phyloP scores from a whole-genome alignment of 2,329 filamentous ascomycete species.

The Hawksworthiomyces lignivorus region DNA sequence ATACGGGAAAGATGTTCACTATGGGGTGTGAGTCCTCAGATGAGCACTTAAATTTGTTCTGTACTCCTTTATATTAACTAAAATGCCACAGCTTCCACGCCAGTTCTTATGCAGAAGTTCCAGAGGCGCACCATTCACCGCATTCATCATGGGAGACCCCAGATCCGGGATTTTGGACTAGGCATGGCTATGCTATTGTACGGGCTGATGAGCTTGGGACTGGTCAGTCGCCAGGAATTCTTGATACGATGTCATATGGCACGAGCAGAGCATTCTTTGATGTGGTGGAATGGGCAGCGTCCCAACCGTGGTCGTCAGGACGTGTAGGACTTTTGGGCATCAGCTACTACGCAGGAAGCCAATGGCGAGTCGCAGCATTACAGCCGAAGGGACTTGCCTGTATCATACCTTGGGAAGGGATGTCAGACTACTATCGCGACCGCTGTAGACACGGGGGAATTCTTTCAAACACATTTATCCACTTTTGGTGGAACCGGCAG shows the following conservation, averaged over 20 bases:
- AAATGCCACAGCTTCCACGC: conserved; percentile 29
- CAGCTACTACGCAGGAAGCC: conserved; percentile 37
- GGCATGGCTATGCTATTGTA: conserved; percentile 46
- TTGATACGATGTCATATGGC: conserved; percentile 41
- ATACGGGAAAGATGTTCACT: too few species aligned
- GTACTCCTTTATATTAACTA: too few species aligned
- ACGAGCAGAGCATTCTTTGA: conserved; percentile 42
- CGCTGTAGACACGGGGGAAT: conserved; percentile 56
- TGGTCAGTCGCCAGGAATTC: conserved; percentile 38
- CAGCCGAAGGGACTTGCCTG: conserved; percentile 37
- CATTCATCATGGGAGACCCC: conserved; percentile 55
- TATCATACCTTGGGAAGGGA: conserved; percentile 45
- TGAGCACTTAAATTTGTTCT: too few species aligned
- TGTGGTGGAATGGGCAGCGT: conserved; percentile 41
- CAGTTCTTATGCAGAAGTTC: conserved; percentile 39
- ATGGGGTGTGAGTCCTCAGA: too few species aligned
- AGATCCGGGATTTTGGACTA: conserved; percentile 49
- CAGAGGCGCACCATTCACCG: conserved; percentile 42
- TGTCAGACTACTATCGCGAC: conserved; percentile 49
- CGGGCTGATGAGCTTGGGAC: conserved; percentile 43
- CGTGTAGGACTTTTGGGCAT: conserved; percentile 43
- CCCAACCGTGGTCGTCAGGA: conserved; percentile 38
- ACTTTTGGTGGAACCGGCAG: conserved; percentile 61
- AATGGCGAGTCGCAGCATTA: conserved; percentile 42
- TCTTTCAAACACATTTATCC: conserved; percentile 49